A percentile compares a stretch with the other conserved stretches of the same genome.
Conservation (phyloP, 2,329 filamentous ascomycete species). For the Exophiala sp. region DNA sequence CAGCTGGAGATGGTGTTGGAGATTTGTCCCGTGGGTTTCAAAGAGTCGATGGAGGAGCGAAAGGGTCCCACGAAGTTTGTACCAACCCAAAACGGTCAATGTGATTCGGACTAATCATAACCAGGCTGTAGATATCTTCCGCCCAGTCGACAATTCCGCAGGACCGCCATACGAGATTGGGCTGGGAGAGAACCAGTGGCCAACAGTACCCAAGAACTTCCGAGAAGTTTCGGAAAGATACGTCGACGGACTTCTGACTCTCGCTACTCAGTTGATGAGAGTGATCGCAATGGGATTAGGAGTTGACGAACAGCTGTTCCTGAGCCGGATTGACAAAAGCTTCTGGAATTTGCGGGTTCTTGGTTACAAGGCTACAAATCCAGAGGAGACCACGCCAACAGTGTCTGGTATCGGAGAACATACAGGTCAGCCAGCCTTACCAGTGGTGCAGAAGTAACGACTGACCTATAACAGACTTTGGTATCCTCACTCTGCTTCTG, state of each 20-base stretch:
- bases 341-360: slow-evolving; percentile 25
- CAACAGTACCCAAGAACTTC: slow-evolving; percentile 3
- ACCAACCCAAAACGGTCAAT: too few species aligned
- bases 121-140: slow-evolving; percentile 17
- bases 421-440: slow-evolving; percentile 5
- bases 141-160: slow-evolving; percentile 6
- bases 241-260: slow-evolving; percentile 6
- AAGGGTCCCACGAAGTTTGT: slow-evolving; percentile 16
- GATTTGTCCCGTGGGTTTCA: slow-evolving; percentile 14
- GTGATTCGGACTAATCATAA: too few species aligned
- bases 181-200: slow-evolving; percentile 19
- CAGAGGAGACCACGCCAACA: neutral
- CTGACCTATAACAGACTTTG: slow-evolving; percentile 15
- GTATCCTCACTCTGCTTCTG: slow-evolving; percentile 22
- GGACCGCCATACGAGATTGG: slow-evolving; percentile 13
- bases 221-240: slow-evolving; percentile 12
- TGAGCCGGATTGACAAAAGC: slow-evolving; percentile 13
- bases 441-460: neutral
- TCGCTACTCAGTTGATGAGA: slow-evolving; percentile 13
- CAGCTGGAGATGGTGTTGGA: slow-evolving; percentile 9
- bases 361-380: slow-evolving; percentile 8
- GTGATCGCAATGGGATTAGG: slow-evolving; percentile 18
- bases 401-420: slow-evolving; percentile 15
- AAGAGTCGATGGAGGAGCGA: slow-evolving; percentile 2
- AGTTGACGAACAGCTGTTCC: slow-evolving; percentile 19